Percentiles rank a stretch among this genome's conserved stretches.
Evolutionary conservation across 1,139 yeast species (phyloP).

Genomic region (Zygosaccharomyces pseudobailii): DNA sequence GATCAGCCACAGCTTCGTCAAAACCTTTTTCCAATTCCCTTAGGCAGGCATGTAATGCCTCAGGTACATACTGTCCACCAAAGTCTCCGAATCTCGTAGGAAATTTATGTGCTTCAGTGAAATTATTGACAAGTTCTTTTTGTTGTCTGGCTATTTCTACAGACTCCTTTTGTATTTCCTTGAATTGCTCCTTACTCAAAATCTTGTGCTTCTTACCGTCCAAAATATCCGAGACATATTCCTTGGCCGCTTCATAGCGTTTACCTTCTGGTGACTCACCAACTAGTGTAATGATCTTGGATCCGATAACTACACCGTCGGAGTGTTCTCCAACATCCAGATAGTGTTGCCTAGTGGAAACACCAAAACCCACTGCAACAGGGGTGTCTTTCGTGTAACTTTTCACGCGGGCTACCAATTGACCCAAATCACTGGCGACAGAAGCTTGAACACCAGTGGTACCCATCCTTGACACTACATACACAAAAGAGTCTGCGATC

Average conservation of each 20-base stretch:
- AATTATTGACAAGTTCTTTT: slow-evolving; percentile 32
- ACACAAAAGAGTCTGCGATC: slow-evolving; percentile 91
- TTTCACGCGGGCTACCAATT: slow-evolving; percentile 70
- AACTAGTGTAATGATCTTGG: slow-evolving; percentile 68
- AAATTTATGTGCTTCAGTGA: slow-evolving; percentile 55
- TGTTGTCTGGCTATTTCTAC: slow-evolving; percentile 28
- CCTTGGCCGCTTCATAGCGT: slow-evolving; percentile 55
- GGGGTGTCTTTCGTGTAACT: slow-evolving; percentile 72
- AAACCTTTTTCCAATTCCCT: slow-evolving; percentile 85
- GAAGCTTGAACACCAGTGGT: slow-evolving; percentile 80
- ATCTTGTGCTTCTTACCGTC: slow-evolving; percentile 48
- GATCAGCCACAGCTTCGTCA: slow-evolving; percentile 83
- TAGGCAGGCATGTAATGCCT: slow-evolving; percentile 86
- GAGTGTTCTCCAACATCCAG: slow-evolving; percentile 71
- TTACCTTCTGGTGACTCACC: slow-evolving; percentile 59
- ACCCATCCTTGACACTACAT: slow-evolving; percentile 97
- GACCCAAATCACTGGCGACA: slow-evolving; percentile 61
- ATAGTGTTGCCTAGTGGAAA: slow-evolving; percentile 88
- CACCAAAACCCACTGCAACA: slow-evolving; percentile 96
- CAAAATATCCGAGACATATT: slow-evolving; percentile 64
- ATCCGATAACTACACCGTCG: slow-evolving; percentile 95
- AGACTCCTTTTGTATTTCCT: slow-evolving; percentile 25
- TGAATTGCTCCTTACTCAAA: slow-evolving; percentile 29
- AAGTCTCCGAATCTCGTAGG: slow-evolving; percentile 85
- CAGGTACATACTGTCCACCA: slow-evolving; percentile 99